Evolutionary conservation across 1,284 basidiomycete genomes (phyloP).

Genomic region (Pisolithus thermaeus): DNA sequence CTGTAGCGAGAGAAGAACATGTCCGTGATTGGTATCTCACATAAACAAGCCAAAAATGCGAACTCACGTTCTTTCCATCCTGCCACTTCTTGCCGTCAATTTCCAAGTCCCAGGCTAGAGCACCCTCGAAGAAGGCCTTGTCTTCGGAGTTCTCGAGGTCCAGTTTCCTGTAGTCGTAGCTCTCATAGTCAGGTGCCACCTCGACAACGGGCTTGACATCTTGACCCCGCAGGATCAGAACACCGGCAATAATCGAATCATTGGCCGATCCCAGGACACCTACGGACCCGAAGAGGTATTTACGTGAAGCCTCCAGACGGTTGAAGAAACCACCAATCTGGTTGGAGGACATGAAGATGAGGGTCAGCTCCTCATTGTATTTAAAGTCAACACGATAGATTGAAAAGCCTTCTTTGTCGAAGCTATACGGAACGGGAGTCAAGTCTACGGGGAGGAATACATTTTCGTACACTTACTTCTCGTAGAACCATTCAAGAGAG

Average conservation of each 20-base stretch:
- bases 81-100: constrained; percentile 82
- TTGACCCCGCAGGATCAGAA: constrained; percentile 76
- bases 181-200: constrained; percentile 91
- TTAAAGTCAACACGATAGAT: constrained; percentile 93
- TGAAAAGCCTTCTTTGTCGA: constrained; percentile 88
- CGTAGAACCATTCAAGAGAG: constrained; percentile 83
- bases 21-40: not conserved
- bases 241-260: constrained; percentile 75
- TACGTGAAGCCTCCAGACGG: constrained; percentile 91
- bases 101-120: constrained; percentile 87
- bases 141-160: constrained; percentile 63
- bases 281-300: constrained; percentile 91
- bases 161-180: constrained; percentile 76
- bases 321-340: constrained; percentile 94
- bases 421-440: constrained; percentile 49
- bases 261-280: constrained; percentile 86
- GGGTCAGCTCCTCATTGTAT: constrained; percentile 93
- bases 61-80: constrained; percentile 79
- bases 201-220: constrained; percentile 67
- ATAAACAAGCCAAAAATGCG: not conserved
- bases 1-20: not conserved
- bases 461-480: constrained; percentile 57
- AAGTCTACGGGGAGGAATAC: constrained; percentile 15
- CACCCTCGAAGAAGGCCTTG: constrained; percentile 86
- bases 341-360: constrained; percentile 89